phyloP scores from a whole-genome alignment of 176 grass and related monocot genomes.

The Zizania latifolia region DNA sequence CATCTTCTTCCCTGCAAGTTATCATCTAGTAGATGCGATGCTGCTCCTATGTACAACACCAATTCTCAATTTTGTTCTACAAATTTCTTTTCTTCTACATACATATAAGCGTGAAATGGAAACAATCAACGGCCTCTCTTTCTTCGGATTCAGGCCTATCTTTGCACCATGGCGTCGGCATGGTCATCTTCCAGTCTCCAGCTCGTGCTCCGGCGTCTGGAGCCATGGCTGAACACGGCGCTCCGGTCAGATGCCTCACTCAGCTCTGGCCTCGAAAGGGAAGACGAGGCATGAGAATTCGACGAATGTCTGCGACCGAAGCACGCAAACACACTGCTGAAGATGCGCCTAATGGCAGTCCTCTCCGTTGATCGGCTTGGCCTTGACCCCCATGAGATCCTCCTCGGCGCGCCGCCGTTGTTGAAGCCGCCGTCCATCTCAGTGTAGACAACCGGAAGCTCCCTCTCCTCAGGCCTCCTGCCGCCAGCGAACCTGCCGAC shows the following conservation, averaged over 20 bases:
- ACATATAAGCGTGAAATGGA: conserved; percentile 31
- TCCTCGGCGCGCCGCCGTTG: conserved; percentile 47
- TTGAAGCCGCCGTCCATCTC: conserved; percentile 93
- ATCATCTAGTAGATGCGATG: conserved; percentile 20
- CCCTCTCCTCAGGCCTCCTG: conserved; percentile 70
- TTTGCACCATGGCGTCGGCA: conserved; percentile 37
- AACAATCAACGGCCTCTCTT: conserved; percentile 8
- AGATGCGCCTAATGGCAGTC: conserved; percentile 34
- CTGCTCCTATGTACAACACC: conserved; percentile 46
- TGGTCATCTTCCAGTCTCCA: conserved; percentile 59
- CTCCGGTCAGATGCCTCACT: not conserved
- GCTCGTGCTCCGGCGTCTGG: conserved; percentile 50
- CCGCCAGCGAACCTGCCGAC: conserved; percentile 68
- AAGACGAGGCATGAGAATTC: conserved; percentile 17
- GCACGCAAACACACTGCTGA: conserved; percentile 54
- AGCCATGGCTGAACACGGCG: conserved; percentile 40
- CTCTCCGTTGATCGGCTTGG: conserved; percentile 45
- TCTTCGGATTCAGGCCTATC: conserved; percentile 1
- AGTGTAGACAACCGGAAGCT: conserved; percentile 84
- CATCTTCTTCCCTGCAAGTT: conserved; percentile 15
- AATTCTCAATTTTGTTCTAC: conserved; percentile 47
- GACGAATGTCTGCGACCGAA: conserved; percentile 21
- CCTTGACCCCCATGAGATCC: conserved; percentile 80
- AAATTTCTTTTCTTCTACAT: conserved; percentile 36
- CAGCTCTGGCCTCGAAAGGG: conserved; percentile 15